These are phyloP conservation scores for Phlebopus sp. DNA, from an alignment of 1,284 basidiomycete genomes.

Conservation along the genomic window DNA sequence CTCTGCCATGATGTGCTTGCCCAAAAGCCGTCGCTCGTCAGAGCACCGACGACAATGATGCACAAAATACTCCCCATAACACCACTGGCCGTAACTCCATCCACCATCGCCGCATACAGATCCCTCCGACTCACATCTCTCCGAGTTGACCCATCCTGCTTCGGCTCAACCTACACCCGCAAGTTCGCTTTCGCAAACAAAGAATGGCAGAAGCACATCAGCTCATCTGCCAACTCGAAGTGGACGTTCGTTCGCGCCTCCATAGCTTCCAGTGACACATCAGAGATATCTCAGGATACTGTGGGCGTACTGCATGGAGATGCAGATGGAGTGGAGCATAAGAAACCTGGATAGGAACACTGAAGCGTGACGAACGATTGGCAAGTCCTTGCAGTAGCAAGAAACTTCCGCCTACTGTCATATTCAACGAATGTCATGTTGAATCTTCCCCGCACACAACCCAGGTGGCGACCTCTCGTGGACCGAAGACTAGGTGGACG, in stretches of 20 bases:
- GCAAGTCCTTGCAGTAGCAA: no score
- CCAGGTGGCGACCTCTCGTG: no score
- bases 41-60: no score
- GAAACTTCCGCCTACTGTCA: no score
- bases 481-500: no score
- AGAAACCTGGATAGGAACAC: no score
- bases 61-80: slow-evolving; percentile 20
- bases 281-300: not conserved
- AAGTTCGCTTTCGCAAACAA: slow-evolving; percentile 32
- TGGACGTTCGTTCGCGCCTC: slow-evolving; percentile 30
- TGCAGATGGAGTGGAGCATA: not conserved
- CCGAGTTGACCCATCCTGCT: slow-evolving; percentile 33
- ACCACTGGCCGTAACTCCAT: slow-evolving; percentile 7
- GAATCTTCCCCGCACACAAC: no score
- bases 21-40: no score
- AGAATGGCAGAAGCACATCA: slow-evolving; percentile 33
- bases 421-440: no score
- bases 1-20: no score
- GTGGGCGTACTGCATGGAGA: not conserved
- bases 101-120: slow-evolving; percentile 26
- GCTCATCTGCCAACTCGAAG: slow-evolving; percentile 17
- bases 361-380: no score
- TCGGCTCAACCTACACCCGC: slow-evolving; percentile 33
- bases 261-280: no score
- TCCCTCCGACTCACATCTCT: slow-evolving; percentile 34